Evolutionary conservation across 495 filamentous ascomycete species (phyloP), one percentile per base, ranked within the genome.

Genomic region (Parathielavia appendiculata): DNA sequence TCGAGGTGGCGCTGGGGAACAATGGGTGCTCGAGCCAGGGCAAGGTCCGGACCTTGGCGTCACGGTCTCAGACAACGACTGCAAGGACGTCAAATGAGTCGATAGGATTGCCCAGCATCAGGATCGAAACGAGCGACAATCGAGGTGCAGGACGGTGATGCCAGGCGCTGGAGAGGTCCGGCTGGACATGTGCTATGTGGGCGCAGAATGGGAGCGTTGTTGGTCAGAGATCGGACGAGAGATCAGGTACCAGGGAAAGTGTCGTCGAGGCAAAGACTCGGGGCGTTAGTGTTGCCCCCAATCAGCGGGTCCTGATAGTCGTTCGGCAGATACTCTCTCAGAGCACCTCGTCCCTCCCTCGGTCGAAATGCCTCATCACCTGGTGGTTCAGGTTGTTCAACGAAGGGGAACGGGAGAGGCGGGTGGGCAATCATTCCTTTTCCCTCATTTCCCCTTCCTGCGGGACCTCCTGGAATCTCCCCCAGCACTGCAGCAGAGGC

Each of bases 21-120:
- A 59, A 48, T 54, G 57, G 43, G 50, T 23, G 57, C 49, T 44
- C 44, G 57, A 54, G 49, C 49, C 49, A 54, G 20, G n/a, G 2
- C 20, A 16, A 53, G 50, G 57, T 54, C 51, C 57, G 51, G n/a
- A 45, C 57, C 56, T 51, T 59, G 57, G 57, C 57, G 50, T 59
- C 34, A 22, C 22, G 44, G 43, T 59, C 57, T 59, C 34, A 46
- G 16, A 40, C 50, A 55, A 23, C 35, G 48, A 26, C 26, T 32
- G 38, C 40, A 51, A 40, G 19, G 46, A 36, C 39, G 40, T n/a
- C n/a, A 38, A 43, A 40, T 12, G 51, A 47, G 20, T 20, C 30
- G 6, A 41, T 19, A 5, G 32, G 53, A 26, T 41, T 30, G 1
- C 4, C 51, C 38, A 30, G 26, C 12, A 55, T 17, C 23, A 30